Conservation (phyloP, 108 stramenopile species). For the Parietichytrium sp. region DNA sequence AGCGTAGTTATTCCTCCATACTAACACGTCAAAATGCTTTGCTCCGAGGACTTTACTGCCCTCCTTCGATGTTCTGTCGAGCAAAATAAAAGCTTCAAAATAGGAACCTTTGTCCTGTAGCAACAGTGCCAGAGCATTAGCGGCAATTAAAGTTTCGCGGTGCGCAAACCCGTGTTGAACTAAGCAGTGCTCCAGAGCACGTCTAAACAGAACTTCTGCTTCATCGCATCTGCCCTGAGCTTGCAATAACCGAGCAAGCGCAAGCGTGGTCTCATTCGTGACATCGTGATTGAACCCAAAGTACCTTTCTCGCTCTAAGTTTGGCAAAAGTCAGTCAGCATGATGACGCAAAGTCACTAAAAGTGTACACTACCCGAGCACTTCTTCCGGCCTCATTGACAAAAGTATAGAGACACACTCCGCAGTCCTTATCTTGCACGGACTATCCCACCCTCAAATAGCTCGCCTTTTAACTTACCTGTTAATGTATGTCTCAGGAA, state of each 20-base stretch:
- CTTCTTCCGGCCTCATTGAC: no score
- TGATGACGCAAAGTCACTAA: no score
- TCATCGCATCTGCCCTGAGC: slow-evolving; percentile 9
- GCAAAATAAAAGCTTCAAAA: slow-evolving; percentile 19
- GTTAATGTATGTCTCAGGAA: not conserved
- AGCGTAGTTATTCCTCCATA: slow-evolving; percentile 23
- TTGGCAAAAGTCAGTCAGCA: no score
- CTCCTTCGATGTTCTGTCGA: not conserved
- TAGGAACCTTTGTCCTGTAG: not conserved
- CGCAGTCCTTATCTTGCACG: no score
- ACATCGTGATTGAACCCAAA: not conserved
- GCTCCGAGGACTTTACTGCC: not conserved
- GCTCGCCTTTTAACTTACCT: no score
- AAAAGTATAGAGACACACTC: no score
- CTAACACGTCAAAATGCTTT: slow-evolving; percentile 10
- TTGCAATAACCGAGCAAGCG: not conserved
- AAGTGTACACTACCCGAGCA: no score
- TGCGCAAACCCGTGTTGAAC: slow-evolving; percentile 1
- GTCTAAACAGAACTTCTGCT: not conserved
- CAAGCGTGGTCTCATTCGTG: slow-evolving; percentile 9
- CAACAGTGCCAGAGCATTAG: slow-evolving; percentile 3
- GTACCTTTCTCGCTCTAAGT: not conserved
- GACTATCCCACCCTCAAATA: no score
- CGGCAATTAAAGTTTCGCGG: not conserved
- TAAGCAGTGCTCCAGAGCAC: not conserved